Conservation (phyloP, 805 yeast genomes). For the Saccharomycopsis capsularis region DNA sequence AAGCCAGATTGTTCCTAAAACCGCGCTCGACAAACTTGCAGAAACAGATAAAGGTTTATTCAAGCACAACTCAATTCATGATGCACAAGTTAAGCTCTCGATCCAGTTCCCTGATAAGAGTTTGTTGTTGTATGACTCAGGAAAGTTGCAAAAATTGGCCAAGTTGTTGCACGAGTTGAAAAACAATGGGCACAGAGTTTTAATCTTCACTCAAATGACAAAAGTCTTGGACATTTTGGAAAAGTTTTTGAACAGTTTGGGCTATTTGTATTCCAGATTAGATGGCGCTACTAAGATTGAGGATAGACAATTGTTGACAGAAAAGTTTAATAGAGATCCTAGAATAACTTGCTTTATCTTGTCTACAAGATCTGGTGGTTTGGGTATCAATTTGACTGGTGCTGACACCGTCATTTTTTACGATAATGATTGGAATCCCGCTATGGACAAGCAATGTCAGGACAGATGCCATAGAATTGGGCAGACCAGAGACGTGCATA, state of each 20-base stretch:
- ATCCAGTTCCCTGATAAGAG: constrained; percentile 96
- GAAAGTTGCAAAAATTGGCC: constrained; percentile 85
- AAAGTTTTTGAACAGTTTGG: constrained; percentile 88
- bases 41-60: constrained; percentile 21
- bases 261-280: constrained; percentile 86
- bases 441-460: constrained; percentile 99
- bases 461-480: constrained; percentile 99
- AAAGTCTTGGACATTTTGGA: constrained; percentile 90
- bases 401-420: constrained; percentile 98
- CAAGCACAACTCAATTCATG: constrained; percentile 57
- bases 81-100: constrained; percentile 76
- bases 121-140: constrained; percentile 89
- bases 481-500: constrained; percentile 95
- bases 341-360: constrained; percentile 84
- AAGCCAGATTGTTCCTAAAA: constrained; percentile 41
- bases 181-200: constrained; percentile 85
- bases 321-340: constrained; percentile 80
- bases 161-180: constrained; percentile 66
- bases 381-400: constrained; percentile 95
- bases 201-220: constrained; percentile 97
- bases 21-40: constrained; percentile 30
- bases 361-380: constrained; percentile 95
- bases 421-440: constrained; percentile 99
- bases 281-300: constrained; percentile 98
- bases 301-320: constrained; percentile 91